Conservation (phyloP, 2,329 filamentous ascomycete genomes). For the Alternaria triticina region DNA sequence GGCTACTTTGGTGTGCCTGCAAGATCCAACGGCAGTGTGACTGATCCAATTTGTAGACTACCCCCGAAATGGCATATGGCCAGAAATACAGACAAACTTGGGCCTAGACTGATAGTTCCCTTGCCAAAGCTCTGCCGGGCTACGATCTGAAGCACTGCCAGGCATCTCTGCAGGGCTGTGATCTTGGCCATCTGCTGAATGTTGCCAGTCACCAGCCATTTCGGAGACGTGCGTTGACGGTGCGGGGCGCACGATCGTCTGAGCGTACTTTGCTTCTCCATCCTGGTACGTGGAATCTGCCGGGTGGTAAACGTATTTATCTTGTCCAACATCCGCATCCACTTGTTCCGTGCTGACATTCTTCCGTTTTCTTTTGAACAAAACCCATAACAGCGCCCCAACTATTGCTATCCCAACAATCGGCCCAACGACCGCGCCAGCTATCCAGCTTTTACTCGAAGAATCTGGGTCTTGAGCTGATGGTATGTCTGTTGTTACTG, state of each 20-base stretch:
- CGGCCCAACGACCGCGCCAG: slow-evolving; percentile 18
- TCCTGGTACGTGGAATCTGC: background rate
- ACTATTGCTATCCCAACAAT: slow-evolving; percentile 17
- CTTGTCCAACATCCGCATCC: background rate
- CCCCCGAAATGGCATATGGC: no score
- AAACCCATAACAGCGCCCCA: slow-evolving; percentile 18
- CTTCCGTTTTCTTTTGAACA: slow-evolving; percentile 3
- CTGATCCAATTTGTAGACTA: no score
- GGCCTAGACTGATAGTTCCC: slow-evolving; percentile 8
- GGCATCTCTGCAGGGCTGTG: slow-evolving; percentile 10
- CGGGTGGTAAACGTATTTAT: background rate
- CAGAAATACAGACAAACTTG: no score
- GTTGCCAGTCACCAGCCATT: slow-evolving; percentile 4
- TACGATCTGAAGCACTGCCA: background rate
- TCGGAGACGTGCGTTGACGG: slow-evolving; percentile 5
- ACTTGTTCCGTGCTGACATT: background rate
- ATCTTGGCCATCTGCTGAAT: slow-evolving; percentile 1
- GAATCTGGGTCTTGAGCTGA: slow-evolving; percentile 1
- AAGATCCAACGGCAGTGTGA: no score
- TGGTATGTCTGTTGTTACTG: slow-evolving; percentile 1
- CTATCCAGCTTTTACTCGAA: slow-evolving; percentile 18
- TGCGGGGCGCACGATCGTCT: slow-evolving; percentile 7
- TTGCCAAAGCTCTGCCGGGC: slow-evolving; percentile 14
- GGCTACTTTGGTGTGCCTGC: no score
- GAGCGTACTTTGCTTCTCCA: background rate